Conservation (phyloP, 1,284 basidiomycete genomes). For the Apiotrichum veenhuisii region DNA sequence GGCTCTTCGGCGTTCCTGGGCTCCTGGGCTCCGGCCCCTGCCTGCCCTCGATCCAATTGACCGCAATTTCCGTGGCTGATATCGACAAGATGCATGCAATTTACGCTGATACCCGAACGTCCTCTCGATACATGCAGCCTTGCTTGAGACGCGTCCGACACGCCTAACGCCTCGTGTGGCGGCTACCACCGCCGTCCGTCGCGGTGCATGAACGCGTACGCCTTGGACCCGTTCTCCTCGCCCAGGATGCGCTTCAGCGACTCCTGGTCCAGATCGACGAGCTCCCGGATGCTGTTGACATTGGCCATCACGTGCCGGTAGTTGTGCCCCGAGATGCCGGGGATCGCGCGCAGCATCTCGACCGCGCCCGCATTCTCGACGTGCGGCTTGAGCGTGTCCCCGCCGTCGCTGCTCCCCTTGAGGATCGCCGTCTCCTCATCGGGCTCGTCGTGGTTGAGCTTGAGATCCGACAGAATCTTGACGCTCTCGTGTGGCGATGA, state of each 20-base stretch:
- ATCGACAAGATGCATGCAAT: too few relatives aligned
- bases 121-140: too few relatives aligned
- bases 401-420: slow-evolving; percentile 58
- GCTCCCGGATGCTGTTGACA: slow-evolving; percentile 68
- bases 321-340: slow-evolving; percentile 78
- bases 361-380: slow-evolving; percentile 43
- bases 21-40: too few relatives aligned
- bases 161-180: too few relatives aligned
- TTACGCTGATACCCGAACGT: too few relatives aligned
- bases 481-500: slow-evolving; percentile 89
- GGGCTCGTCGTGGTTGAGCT: slow-evolving; percentile 77
- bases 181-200: slow-evolving; percentile 48
- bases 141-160: too few relatives aligned
- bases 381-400: slow-evolving; percentile 20
- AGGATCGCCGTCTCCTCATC: slow-evolving; percentile 69
- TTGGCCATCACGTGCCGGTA: slow-evolving; percentile 77
- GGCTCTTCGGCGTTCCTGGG: too few relatives aligned
- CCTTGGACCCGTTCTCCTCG: slow-evolving; percentile 71
- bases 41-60: too few relatives aligned
- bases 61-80: too few relatives aligned
- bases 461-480: slow-evolving; percentile 90
- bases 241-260: slow-evolving; percentile 75
- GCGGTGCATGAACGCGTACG: slow-evolving; percentile 75
- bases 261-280: slow-evolving; percentile 64
- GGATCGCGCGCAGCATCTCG: slow-evolving; percentile 52